Conservation (phyloP, 2,329 filamentous ascomycete genomes). For the Colletotrichum sp. region DNA sequence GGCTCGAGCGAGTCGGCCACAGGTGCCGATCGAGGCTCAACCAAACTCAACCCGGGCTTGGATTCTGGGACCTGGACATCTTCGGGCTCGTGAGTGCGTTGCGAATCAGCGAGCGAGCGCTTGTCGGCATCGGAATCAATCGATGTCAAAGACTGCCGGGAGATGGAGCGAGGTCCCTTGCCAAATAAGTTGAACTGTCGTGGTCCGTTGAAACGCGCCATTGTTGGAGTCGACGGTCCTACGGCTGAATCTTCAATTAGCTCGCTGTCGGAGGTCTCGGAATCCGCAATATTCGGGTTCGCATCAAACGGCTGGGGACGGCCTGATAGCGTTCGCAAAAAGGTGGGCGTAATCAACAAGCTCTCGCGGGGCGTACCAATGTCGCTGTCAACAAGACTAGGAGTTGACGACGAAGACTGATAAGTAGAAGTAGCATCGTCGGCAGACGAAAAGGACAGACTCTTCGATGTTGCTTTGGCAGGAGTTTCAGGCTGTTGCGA, state of each 20-base stretch:
- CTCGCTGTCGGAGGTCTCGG: slow-evolving; percentile 18
- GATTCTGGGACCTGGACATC: background rate
- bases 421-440: slow-evolving; percentile 22
- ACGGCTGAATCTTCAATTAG: slow-evolving; percentile 1
- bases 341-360: slow-evolving; percentile 24
- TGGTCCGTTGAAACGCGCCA: slow-evolving; percentile 16
- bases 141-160: slow-evolving; percentile 11
- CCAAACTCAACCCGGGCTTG: background rate
- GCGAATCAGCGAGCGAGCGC: background rate
- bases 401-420: slow-evolving; percentile 24
- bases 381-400: slow-evolving; percentile 24
- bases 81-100: background rate
- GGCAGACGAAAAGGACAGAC: background rate
- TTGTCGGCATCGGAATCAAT: slow-evolving; percentile 2
- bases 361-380: slow-evolving; percentile 25
- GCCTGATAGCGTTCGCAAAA: slow-evolving; percentile 18
- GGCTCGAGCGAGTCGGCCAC: background rate
- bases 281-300: slow-evolving; percentile 13
- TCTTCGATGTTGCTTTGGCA: slow-evolving; percentile 1
- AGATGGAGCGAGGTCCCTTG: slow-evolving; percentile 12
- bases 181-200: slow-evolving; percentile 15
- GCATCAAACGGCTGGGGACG: slow-evolving; percentile 9
- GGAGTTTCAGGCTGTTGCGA: slow-evolving; percentile 18
- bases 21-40: background rate
- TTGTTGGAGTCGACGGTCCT: slow-evolving; percentile 13